Base-by-base conservation (phyloP, 257 asterid genomes). In the Verbascum thapsus region DNA sequence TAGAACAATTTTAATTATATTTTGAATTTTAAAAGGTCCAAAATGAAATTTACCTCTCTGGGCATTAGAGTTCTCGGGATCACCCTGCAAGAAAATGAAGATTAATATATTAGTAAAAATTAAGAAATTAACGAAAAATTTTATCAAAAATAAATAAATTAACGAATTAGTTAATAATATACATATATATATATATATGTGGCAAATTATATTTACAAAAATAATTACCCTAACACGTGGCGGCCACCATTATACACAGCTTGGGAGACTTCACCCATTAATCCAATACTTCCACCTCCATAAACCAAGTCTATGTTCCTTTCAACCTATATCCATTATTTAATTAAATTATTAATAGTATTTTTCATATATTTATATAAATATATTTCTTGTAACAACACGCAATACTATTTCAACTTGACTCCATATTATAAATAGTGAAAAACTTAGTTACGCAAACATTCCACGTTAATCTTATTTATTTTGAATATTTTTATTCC, bases 1-100 rank as follows among this genome's bases (percentile, higher is more conserved):
- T 47, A n/a, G 15, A 2, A 47, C 17, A 22, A 7, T 54, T 10
- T 30, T 54, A 10, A 11, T 16, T 50, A 61, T 19, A 8, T n/a
- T n/a, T 16, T 1, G n/a, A 76, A 63, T 58, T 39, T 15, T 47
- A 37, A 26, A 26, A 26, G 32, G 32, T 26, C 32, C 19, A 52
- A 56, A 22, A 19, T 47, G 12, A 58, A 39, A n/a, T n/a, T 78
- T 85, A 91, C 98, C 98, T 91, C 98, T 83, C 81, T 86, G n/a
- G 95, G 98, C 98, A 91, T 88, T 12, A 91, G 79, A 15, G 88
- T 84, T 70, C 53, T 88, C 20, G 98, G 98, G 67, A 91, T 91
- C 60, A 91, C 95, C 56, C 98, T 91, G 90, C 79, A 71, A 8
- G 58, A 38, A 63, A 3, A 39, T 39, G n/a, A 43, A 52, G 6